phyloP scores from a whole-genome alignment of 192 early-diverging fungal genomes.

The Podila clonocystis region DNA sequence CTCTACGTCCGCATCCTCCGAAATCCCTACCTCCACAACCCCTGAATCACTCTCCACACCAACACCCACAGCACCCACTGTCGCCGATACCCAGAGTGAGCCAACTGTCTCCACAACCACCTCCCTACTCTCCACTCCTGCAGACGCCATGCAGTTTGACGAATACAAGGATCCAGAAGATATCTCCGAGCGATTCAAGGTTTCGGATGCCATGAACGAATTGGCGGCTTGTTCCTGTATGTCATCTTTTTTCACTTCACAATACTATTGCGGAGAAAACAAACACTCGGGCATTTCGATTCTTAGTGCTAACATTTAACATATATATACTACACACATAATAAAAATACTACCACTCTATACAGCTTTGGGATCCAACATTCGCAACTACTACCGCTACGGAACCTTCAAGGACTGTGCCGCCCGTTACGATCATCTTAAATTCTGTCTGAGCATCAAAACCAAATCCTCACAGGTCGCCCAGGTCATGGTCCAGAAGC shows the following conservation, averaged over 20 bases:
- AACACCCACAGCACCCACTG: slow-evolving; percentile 5
- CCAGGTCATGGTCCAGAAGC: slow-evolving; percentile 53
- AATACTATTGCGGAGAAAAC: not conserved
- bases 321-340: not conserved
- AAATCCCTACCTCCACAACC: not conserved
- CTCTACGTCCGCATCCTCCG: not conserved
- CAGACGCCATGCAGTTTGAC: slow-evolving; percentile 16
- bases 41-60: not conserved
- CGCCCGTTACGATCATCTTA: slow-evolving; percentile 53
- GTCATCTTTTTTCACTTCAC: not conserved
- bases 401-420: slow-evolving; percentile 56
- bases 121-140: not conserved
- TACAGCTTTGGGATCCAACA: slow-evolving; percentile 55
- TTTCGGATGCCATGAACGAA: slow-evolving; percentile 38
- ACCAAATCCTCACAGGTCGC: slow-evolving; percentile 53
- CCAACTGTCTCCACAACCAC: not conserved
- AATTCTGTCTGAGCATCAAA: slow-evolving; percentile 58
- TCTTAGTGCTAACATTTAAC: too few relatives aligned
- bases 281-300: too few relatives aligned
- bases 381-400: slow-evolving; percentile 59
- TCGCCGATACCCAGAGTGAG: not conserved
- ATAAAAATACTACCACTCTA: not conserved
- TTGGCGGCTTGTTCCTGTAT: slow-evolving; percentile 43
- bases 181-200: slow-evolving; percentile 28
- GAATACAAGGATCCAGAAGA: slow-evolving; percentile 41